Percentiles rank a stretch among this genome's conserved stretches.
These are phyloP conservation scores for Mycena pura DNA, from an alignment of 768 basidiomycete genomes.

Conservation along the genomic window DNA sequence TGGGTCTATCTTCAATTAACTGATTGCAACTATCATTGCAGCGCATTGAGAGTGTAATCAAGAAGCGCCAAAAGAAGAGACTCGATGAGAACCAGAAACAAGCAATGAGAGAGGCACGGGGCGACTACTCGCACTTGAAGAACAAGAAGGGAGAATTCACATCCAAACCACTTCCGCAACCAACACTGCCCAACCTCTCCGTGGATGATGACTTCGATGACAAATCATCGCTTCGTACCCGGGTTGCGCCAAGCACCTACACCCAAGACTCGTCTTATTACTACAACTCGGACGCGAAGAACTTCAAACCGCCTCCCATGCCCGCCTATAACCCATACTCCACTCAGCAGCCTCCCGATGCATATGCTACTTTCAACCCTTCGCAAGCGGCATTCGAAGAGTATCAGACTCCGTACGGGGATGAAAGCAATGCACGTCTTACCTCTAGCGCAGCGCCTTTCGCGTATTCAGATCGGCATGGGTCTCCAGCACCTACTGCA, in stretches of 20 bases:
- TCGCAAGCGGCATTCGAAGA: slow-evolving; percentile 63
- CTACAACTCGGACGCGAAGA: slow-evolving; percentile 59
- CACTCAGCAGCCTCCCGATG: slow-evolving; percentile 55
- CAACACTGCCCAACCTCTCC: slow-evolving; percentile 92
- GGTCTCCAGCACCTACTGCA: slow-evolving; percentile 22
- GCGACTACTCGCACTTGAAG: slow-evolving; percentile 90
- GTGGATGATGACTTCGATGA: slow-evolving; percentile 80
- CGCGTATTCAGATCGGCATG: slow-evolving; percentile 36
- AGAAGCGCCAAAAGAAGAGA: slow-evolving; percentile 87
- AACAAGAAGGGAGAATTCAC: slow-evolving; percentile 90
- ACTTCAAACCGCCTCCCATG: slow-evolving; percentile 70
- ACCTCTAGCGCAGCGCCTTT: slow-evolving; percentile 65
- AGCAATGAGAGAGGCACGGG: slow-evolving; percentile 90
- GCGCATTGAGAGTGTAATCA: slow-evolving; percentile 95
- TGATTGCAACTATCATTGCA: slow-evolving; percentile 37
- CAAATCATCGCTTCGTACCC: slow-evolving; percentile 62
- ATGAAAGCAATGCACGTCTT: slow-evolving; percentile 71
- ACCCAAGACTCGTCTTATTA: slow-evolving; percentile 61
- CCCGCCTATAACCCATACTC: slow-evolving; percentile 78
- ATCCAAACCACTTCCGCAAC: slow-evolving; percentile 85
- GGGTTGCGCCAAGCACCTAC: slow-evolving; percentile 59
- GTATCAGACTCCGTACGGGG: slow-evolving; percentile 58
- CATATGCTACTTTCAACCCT: slow-evolving; percentile 62
- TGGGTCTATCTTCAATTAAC: slow-evolving; percentile 6
- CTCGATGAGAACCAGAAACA: slow-evolving; percentile 79